These are phyloP conservation scores for Salix exigua DNA, from an alignment of 345 rosid species.

Conservation along the genomic window DNA sequence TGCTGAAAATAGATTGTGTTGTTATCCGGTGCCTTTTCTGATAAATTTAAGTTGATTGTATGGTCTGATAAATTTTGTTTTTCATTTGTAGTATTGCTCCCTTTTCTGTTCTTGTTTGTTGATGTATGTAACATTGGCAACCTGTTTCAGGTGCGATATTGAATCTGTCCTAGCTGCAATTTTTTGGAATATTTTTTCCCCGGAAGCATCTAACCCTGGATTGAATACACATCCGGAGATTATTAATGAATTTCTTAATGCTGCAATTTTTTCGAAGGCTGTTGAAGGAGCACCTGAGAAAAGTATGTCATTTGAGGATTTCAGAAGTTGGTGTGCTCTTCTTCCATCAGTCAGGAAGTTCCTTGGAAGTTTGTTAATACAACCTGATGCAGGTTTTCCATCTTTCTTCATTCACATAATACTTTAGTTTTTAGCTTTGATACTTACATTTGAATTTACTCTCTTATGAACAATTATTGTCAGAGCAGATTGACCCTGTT, in stretches of 20 bases:
- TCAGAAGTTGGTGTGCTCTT: constrained; percentile 62
- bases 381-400: constrained; percentile 56
- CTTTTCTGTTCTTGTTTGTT: constrained; percentile 7
- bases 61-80: neutral
- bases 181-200: constrained; percentile 43
- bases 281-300: constrained; percentile 35
- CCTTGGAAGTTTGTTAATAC: constrained; percentile 70
- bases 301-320: constrained; percentile 73
- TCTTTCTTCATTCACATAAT: constrained; percentile 11
- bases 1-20: too few relatives aligned
- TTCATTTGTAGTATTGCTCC: neutral
- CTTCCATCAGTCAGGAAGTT: constrained; percentile 73
- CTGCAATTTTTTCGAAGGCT: constrained; percentile 55
- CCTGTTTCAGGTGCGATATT: constrained; percentile 62
- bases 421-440: neutral
- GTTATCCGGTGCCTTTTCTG: too few relatives aligned
- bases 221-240: constrained; percentile 35
- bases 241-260: constrained; percentile 48
- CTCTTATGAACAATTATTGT: neutral
- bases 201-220: constrained; percentile 31
- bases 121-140: constrained; percentile 1
- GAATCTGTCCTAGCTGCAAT: constrained; percentile 46
- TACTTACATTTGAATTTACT: neutral
- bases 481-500: neutral
- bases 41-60: too few relatives aligned